phyloP scores from a whole-genome alignment of 306 rosid genomes.

The Cotoneaster glaucophyllus region DNA sequence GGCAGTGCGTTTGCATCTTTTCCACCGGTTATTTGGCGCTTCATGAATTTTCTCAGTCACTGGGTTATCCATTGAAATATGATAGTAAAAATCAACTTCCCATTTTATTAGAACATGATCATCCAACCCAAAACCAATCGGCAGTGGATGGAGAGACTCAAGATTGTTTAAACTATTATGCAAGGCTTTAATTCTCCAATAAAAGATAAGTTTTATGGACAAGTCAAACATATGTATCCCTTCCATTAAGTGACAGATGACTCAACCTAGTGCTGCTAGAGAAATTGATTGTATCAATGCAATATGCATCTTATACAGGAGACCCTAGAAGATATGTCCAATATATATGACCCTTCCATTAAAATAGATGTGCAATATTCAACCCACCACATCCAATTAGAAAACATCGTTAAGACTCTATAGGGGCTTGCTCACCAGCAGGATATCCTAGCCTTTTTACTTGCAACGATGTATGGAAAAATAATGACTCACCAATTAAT shows the following conservation, averaged over 20 bases:
- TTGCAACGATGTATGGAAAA: background rate
- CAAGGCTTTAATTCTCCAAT: no score
- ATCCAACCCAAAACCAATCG: no score
- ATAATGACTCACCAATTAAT: background rate
- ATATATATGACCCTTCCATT: no score
- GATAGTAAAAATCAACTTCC: slow-evolving; percentile 12
- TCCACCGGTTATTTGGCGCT: slow-evolving; percentile 60
- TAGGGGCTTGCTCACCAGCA: background rate
- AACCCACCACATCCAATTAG: background rate
- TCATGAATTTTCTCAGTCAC: slow-evolving; percentile 65
- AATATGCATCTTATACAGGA: background rate
- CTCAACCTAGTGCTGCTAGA: slow-evolving; percentile 1
- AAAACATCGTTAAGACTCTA: background rate
- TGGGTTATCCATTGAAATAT: slow-evolving; percentile 49
- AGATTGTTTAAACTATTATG: no score
- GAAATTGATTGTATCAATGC: background rate
- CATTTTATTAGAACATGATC: background rate
- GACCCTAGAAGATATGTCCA: background rate
- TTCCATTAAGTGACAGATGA: background rate
- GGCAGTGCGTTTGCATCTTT: slow-evolving; percentile 70
- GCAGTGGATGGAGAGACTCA: no score
- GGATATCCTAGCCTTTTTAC: background rate
- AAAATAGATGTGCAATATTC: no score
- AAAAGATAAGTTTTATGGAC: background rate
- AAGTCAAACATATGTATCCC: background rate